phyloP scores from a whole-genome alignment of 1,284 basidiomycete species.

The Trichosporon coremiiforme region DNA sequence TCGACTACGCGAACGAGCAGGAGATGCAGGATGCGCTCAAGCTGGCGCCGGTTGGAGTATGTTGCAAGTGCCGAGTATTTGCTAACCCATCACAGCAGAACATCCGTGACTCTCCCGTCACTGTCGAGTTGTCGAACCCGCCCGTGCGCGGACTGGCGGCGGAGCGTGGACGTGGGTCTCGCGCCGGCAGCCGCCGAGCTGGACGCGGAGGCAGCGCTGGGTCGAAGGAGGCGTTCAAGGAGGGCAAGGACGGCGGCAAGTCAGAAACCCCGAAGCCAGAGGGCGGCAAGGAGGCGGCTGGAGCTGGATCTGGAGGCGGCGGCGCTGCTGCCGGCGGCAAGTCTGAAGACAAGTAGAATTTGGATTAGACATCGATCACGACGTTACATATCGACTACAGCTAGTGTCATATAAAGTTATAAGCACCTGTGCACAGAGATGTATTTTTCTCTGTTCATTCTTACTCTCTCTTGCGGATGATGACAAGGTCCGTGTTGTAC shows the following conservation, averaged over 20 bases:
- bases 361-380: constrained; percentile 21
- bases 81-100: constrained; percentile 32
- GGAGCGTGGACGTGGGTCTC: constrained; percentile 53
- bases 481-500: constrained; percentile 46
- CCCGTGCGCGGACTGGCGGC: constrained; percentile 35
- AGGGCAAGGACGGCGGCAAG: constrained; percentile 25
- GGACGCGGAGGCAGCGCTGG: constrained; percentile 36
- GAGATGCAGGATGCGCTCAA: constrained; percentile 74
- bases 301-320: constrained; percentile 15
- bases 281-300: background rate
- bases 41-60: constrained; percentile 66
- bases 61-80: constrained; percentile 30
- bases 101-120: constrained; percentile 55
- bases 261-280: constrained; percentile 22
- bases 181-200: constrained; percentile 59
- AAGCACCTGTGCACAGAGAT: constrained; percentile 15
- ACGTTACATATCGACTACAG: constrained; percentile 14
- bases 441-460: constrained; percentile 1
- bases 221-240: constrained; percentile 29
- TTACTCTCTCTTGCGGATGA: constrained; percentile 38
- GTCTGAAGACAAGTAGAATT: constrained; percentile 19
- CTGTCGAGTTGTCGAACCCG: constrained; percentile 54
- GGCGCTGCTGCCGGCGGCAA: constrained; percentile 21
- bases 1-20: constrained; percentile 83
- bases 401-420: constrained; percentile 21